A percentile compares a stretch with the other conserved stretches of the same genome.
These are phyloP conservation scores for Aspergillus carbonarius DNA, from an alignment of 2,329 filamentous ascomycete genomes.

Conservation along the genomic window DNA sequence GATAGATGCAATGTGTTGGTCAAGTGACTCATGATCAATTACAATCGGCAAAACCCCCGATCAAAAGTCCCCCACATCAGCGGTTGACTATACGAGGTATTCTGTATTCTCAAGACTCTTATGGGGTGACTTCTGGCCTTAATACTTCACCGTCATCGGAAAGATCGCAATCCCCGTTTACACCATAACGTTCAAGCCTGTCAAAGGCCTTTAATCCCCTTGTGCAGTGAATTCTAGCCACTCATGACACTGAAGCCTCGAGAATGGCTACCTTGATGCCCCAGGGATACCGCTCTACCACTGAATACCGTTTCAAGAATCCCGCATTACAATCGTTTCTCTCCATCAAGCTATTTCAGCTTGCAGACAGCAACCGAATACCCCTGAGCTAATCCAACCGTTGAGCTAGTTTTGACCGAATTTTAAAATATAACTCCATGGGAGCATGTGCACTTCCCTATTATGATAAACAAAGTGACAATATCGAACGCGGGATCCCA, in stretches of 20 bases:
- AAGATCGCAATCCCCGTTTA: no score
- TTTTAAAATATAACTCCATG: constrained; percentile 16
- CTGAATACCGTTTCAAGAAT: constrained; percentile 11
- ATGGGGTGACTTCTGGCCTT: no score
- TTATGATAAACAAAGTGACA: constrained; percentile 13
- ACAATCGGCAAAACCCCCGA: no score
- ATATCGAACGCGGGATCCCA: not conserved
- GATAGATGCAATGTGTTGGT: no score
- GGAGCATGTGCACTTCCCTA: constrained; percentile 19
- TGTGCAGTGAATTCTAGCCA: no score
- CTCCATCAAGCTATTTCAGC: constrained; percentile 11
- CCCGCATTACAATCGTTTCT: constrained; percentile 15
- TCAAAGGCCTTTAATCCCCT: no score
- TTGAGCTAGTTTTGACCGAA: constrained; percentile 4
- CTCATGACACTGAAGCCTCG: not conserved
- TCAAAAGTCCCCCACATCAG: no score
- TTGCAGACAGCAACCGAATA: constrained; percentile 9
- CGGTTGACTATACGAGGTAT: no score
- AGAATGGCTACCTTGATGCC: constrained; percentile 12
- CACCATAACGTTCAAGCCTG: no score
- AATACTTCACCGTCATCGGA: no score
- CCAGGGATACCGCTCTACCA: constrained; percentile 13
- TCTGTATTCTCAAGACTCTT: no score
- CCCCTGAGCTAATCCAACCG: constrained; percentile 3
- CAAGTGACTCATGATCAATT: no score